Percentiles rank a stretch among this genome's conserved stretches.
Conservation (phyloP, 352 stramenopile species). For the Halophytophthora polymorphica region DNA sequence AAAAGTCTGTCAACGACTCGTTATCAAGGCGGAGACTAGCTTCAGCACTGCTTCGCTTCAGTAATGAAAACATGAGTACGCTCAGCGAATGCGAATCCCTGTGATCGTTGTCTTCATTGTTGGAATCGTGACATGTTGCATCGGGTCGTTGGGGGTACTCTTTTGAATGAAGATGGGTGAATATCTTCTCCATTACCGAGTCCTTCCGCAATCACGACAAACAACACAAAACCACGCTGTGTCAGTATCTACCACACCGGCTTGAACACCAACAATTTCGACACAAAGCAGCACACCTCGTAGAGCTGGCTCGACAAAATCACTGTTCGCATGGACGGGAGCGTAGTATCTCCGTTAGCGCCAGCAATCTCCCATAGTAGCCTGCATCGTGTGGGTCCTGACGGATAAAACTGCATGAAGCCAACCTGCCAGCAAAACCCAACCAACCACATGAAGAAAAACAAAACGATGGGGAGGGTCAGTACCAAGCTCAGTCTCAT, state of each 20-base stretch:
- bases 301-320: constrained; percentile 23
- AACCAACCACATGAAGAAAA: background rate
- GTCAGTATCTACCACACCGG: constrained; percentile 1
- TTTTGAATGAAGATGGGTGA: constrained; percentile 12
- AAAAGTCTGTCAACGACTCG: constrained; percentile 15
- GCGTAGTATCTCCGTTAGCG: constrained; percentile 6
- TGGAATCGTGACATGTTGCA: background rate
- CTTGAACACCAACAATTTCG: background rate
- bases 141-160: background rate
- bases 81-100: constrained; percentile 13
- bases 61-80: constrained; percentile 19
- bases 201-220: constrained; percentile 8
- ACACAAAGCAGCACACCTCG: constrained; percentile 7
- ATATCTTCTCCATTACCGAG: constrained; percentile 25
- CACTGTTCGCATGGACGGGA: constrained; percentile 21
- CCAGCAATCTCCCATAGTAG: constrained; percentile 21
- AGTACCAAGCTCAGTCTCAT: background rate
- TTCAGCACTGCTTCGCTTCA: constrained; percentile 20
- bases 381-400: constrained; percentile 5
- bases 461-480: background rate
- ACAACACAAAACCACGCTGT: background rate
- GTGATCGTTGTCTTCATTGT: constrained; percentile 1
- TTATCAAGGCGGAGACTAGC: constrained; percentile 20
- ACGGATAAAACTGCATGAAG: constrained; percentile 47
- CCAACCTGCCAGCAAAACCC: constrained; percentile 28